Percentiles rank a stretch among this genome's conserved stretches.
phyloP scores from a whole-genome alignment of 208 protist species.

The Trypanosoma platydactyli region DNA sequence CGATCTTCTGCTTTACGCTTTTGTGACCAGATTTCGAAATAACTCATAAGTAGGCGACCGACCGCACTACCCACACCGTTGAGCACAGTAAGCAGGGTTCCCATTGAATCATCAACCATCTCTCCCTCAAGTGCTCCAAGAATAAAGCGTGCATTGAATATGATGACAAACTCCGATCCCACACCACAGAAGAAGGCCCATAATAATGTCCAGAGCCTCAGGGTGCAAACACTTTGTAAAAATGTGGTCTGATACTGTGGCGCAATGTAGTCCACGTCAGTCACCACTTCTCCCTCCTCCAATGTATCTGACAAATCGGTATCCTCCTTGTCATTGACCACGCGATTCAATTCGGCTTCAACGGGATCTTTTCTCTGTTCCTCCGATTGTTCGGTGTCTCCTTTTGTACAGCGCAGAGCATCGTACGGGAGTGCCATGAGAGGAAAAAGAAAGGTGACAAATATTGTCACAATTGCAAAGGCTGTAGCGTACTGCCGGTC shows the following conservation, averaged over 20 bases:
- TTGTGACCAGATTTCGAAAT: conserved; percentile 35
- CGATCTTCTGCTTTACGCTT: conserved; percentile 28
- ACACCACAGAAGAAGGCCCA: conserved; percentile 25
- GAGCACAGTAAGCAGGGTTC: conserved; percentile 23
- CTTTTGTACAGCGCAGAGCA: conserved; percentile 33
- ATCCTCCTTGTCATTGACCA: neutral
- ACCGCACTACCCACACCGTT: conserved; percentile 32
- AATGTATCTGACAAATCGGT: neutral
- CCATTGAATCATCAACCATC: conserved; percentile 8
- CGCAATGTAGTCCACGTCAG: conserved; percentile 30
- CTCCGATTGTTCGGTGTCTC: neutral
- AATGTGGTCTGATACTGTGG: conserved; percentile 31
- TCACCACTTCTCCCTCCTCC: neutral
- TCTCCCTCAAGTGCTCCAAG: conserved; percentile 9
- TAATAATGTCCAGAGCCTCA: conserved; percentile 15
- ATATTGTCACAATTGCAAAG: conserved; percentile 49
- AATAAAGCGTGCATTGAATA: conserved; percentile 25
- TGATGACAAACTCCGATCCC: conserved; percentile 25
- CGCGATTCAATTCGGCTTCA: neutral
- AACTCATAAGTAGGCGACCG: conserved; percentile 28
- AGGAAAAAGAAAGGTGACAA: conserved; percentile 30
- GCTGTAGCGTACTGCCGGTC: conserved; percentile 24
- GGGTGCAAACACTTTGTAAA: conserved; percentile 14
- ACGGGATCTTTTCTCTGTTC: neutral
- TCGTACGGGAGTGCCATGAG: conserved; percentile 58